These are phyloP conservation scores for Alternaria angustiovoidea DNA, from an alignment of 2,329 filamentous ascomycete species.

Conservation along the genomic window DNA sequence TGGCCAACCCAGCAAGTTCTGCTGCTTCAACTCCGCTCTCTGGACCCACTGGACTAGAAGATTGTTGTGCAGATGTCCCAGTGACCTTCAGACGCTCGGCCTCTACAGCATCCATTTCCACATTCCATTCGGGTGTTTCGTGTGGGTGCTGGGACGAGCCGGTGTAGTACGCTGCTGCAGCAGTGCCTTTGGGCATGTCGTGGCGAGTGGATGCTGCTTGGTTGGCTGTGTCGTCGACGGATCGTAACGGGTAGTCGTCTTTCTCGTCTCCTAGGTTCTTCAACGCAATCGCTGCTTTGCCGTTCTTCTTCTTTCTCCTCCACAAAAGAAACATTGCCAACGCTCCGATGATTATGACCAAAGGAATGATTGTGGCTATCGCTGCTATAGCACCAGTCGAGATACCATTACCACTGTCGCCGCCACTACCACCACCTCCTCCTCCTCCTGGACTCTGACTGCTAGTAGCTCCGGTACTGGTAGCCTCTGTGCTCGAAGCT, in stretches of 20 bases:
- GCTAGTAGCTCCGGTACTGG: not conserved
- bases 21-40: not conserved
- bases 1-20: constrained; percentile 26
- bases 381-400: constrained; percentile 75
- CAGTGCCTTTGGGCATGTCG: not conserved
- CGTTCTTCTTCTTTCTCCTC: constrained; percentile 22
- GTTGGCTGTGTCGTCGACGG: not conserved
- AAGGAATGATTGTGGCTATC: constrained; percentile 88
- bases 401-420: constrained; percentile 54
- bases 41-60: not conserved
- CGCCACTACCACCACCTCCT: constrained; percentile 40
- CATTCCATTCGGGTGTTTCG: constrained; percentile 35
- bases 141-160: not conserved
- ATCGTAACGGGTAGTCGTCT: not conserved
- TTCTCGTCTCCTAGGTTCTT: constrained; percentile 14
- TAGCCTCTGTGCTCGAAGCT: not conserved
- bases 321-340: constrained; percentile 28
- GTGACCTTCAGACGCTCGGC: constrained; percentile 20
- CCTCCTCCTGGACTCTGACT: not conserved
- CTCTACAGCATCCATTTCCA: constrained; percentile 31
- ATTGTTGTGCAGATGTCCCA: not conserved
- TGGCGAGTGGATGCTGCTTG: not conserved
- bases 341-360: constrained; percentile 70
- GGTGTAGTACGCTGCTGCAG: not conserved
- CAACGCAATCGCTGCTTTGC: constrained; percentile 2